Evolutionary conservation across 768 basidiomycete species (phyloP).

Genomic region (Leccinum variicolor): DNA sequence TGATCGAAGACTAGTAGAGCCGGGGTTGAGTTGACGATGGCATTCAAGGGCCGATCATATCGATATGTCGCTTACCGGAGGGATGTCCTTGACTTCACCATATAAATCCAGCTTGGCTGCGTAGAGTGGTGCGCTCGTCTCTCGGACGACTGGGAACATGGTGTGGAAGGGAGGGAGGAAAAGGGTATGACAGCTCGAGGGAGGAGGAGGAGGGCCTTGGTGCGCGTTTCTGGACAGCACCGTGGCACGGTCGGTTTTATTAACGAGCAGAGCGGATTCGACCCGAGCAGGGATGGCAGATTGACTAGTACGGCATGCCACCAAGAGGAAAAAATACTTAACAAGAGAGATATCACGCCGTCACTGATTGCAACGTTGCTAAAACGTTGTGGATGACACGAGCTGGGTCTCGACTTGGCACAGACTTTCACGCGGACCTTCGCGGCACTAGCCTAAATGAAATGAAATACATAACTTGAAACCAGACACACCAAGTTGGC

Average conservation of each 20-base stretch:
- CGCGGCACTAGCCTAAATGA: neutral
- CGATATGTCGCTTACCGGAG: slow-evolving; percentile 17
- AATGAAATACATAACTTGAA: neutral
- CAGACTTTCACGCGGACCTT: slow-evolving; percentile 2
- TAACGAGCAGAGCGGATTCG: slow-evolving; percentile 6
- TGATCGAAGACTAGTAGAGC: slow-evolving; percentile 29
- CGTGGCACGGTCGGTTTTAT: slow-evolving; percentile 2
- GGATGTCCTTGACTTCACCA: slow-evolving; percentile 29
- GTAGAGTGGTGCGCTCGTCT: slow-evolving; percentile 26
- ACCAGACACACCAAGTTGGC: neutral
- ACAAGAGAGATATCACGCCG: slow-evolving; percentile 6
- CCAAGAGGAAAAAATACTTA: neutral
- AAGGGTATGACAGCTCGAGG: neutral
- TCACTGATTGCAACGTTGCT: slow-evolving; percentile 27
- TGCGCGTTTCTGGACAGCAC: neutral
- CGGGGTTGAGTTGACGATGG: slow-evolving; percentile 3
- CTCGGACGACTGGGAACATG: slow-evolving; percentile 16
- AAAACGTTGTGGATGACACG: slow-evolving; percentile 27
- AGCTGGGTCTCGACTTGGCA: slow-evolving; percentile 13
- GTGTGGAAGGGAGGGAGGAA: neutral
- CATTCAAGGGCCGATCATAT: neutral
- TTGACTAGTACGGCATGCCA: slow-evolving; percentile 9
- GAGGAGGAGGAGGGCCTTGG: neutral
- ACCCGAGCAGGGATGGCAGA: slow-evolving; percentile 6
- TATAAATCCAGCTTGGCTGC: slow-evolving; percentile 24